Base-by-base conservation (phyloP, 257 asterid species). In the Primulina tabacum region DNA sequence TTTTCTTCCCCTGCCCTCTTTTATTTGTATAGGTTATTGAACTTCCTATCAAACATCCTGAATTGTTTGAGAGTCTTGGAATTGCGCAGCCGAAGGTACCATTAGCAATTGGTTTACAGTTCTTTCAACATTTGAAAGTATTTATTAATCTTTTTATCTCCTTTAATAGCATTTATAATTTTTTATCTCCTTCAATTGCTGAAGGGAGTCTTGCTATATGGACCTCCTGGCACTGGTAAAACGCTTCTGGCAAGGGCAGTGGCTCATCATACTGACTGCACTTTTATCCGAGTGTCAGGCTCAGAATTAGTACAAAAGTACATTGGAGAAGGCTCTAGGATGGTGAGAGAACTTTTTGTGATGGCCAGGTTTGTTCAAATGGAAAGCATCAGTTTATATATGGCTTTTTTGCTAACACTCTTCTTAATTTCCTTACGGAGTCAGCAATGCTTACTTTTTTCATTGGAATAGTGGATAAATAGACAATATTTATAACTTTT, bases 221-320 rank as follows among this genome's bases (percentile, higher is more conserved):
- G 95, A 20, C 95, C 95, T 62, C 95, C 89, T 11, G 95, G 95
- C 34, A 88, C 95, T 9, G 95, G 95, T 47, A 88, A 88, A 76
- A 85, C 91, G 64, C 77, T 88, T 77, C 82, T 88, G 75, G 95
- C 95, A 0, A 83, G 95, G 76, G 95, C 91, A 61, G 91, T 85
- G 77, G 95, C 90, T 29, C 91, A 88, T 78, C 95, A 88, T 63
- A 88, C 89, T 43, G 91, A 85, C 78, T 85, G 89, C 78, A 88
- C 95, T 35, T 88, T 88, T 65, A 88, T 88, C 69, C 78, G 95
- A 76, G 89, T 83, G 10, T 88, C 89, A 63, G 91, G 95, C 50
- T 88, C 91, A 16, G 91, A 88, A 76, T 82, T 88, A 62, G 95
- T 88, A 74, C 91, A 88, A 70, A 88, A 88, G 78, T 88, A 88